Percentiles rank a stretch among this genome's conserved stretches.
Evolutionary conservation across 805 yeast species (phyloP).

Genomic region (Myxozyma mucilagina): DNA sequence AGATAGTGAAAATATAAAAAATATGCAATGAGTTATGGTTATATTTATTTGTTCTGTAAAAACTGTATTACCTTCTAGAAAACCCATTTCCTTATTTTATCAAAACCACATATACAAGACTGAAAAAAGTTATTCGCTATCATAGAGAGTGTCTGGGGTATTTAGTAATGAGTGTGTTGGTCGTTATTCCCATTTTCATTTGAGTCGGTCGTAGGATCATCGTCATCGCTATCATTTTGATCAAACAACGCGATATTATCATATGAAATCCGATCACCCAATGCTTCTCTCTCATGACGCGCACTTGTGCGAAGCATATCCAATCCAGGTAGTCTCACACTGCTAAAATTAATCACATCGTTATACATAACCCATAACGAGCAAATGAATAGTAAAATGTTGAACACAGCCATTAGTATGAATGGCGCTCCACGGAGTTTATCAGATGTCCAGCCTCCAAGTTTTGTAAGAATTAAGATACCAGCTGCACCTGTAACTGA

Average conservation of each 20-base stretch:
- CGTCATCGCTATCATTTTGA: constrained; percentile 11
- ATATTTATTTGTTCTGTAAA: no score
- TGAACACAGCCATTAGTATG: constrained; percentile 50
- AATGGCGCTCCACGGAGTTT: constrained; percentile 55
- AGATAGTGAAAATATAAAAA: no score
- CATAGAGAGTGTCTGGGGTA: no score
- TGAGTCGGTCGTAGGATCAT: background rate
- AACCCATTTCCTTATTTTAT: no score
- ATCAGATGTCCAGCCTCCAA: constrained; percentile 66
- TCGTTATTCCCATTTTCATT: background rate
- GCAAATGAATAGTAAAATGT: constrained; percentile 33
- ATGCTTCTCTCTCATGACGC: constrained; percentile 10
- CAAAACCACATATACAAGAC: no score
- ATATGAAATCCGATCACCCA: constrained; percentile 15
- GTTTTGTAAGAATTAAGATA: constrained; percentile 55
- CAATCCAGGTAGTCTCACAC: constrained; percentile 6
- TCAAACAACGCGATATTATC: constrained; percentile 4
- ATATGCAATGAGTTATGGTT: no score
- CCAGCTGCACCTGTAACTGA: constrained; percentile 71
- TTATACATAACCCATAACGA: constrained; percentile 19
- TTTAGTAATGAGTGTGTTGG: no score
- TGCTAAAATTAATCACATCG: constrained; percentile 8
- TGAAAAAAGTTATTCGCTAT: no score
- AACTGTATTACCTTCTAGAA: no score
- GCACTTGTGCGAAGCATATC: constrained; percentile 12